Percentiles rank a stretch among this genome's conserved stretches.
Conservation (phyloP, 2,329 filamentous ascomycete species). For the Shiraia bambusicola region DNA sequence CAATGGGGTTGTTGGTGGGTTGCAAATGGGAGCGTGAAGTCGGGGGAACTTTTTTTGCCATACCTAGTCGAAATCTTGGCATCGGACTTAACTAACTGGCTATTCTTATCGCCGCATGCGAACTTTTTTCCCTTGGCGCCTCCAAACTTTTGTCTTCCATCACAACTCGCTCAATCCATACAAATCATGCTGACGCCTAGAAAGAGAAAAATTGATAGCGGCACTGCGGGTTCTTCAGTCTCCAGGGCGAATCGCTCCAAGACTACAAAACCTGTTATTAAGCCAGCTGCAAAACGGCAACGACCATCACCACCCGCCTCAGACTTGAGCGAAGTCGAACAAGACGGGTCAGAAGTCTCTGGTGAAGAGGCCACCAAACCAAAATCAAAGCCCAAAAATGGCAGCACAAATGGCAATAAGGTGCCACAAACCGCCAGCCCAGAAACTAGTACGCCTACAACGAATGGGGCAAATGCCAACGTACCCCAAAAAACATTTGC, state of each 20-base stretch:
- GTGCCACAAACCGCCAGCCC: background rate
- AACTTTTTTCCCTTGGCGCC: slow-evolving; percentile 12
- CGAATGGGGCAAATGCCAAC: slow-evolving; percentile 1
- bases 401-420: background rate
- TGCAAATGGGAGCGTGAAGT: background rate
- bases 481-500: slow-evolving; percentile 63
- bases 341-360: slow-evolving; percentile 5
- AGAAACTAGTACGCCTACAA: background rate
- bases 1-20: slow-evolving; percentile 5
- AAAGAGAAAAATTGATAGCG: slow-evolving; percentile 45
- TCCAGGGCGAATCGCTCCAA: slow-evolving; percentile 19
- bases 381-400: background rate
- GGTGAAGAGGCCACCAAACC: slow-evolving; percentile 11
- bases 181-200: slow-evolving; percentile 45
- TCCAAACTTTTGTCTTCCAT: background rate
- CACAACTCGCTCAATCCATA: slow-evolving; percentile 7
- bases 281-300: slow-evolving; percentile 1
- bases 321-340: slow-evolving; percentile 29
- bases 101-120: slow-evolving; percentile 23
- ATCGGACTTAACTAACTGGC: slow-evolving; percentile 5
- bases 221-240: slow-evolving; percentile 3
- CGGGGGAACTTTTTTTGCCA: slow-evolving; percentile 16
- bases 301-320: slow-evolving; percentile 17
- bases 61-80: slow-evolving; percentile 27
- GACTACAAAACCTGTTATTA: slow-evolving; percentile 11